A percentile compares a stretch with the other conserved stretches of the same genome.
phyloP scores from a whole-genome alignment of 257 asterid genomes.

The Rhazya stricta region DNA sequence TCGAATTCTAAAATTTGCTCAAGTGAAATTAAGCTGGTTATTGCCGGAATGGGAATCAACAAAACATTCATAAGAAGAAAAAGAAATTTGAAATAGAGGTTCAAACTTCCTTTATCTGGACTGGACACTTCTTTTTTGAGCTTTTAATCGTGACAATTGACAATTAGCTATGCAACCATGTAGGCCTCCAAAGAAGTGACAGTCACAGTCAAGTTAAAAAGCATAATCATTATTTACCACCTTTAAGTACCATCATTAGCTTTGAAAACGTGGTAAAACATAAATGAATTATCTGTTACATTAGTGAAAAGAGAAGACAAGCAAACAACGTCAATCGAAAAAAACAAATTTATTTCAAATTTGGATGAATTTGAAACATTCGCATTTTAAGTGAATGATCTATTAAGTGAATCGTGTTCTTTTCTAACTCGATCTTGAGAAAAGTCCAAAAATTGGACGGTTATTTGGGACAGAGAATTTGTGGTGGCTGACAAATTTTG shows the following conservation, averaged over 20 bases:
- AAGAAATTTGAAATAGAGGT: background rate
- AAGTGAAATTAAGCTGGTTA: too few species aligned
- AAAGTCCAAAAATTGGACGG: conserved; percentile 1
- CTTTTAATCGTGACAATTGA: background rate
- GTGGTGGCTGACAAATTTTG: background rate
- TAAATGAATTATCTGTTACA: background rate
- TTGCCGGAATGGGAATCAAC: too few species aligned
- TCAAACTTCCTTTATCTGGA: background rate
- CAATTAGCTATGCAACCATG: background rate
- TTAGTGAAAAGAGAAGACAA: background rate
- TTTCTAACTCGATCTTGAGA: background rate
- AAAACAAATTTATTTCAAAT: too few species aligned
- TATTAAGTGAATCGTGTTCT: too few species aligned
- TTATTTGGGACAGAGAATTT: background rate
- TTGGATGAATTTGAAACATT: too few species aligned
- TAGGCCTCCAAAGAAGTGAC: background rate
- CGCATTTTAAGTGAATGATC: too few species aligned
- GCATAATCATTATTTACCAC: conserved; percentile 15
- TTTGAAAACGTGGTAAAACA: background rate
- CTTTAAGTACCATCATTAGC: background rate
- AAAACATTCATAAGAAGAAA: background rate
- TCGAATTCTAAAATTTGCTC: too few species aligned
- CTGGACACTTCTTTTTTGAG: too few species aligned
- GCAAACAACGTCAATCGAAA: background rate
- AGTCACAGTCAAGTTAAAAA: background rate